Evolutionary conservation across 2,329 filamentous ascomycete genomes (phyloP), one percentile per base, ranked within the genome.

Genomic region (Cadophora gregata): DNA sequence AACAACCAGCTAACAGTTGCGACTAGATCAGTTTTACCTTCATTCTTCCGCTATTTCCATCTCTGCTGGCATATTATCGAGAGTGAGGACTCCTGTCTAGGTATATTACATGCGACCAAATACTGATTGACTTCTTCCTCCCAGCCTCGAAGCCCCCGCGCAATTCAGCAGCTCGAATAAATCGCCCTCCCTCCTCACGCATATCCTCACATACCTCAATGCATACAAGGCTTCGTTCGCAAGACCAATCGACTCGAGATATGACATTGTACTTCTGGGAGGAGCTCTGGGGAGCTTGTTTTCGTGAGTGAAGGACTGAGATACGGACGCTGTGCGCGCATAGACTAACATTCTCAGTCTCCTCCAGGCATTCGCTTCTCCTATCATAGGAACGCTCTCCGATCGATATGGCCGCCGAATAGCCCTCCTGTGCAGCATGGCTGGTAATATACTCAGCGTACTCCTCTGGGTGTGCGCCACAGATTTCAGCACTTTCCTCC

Each of bases 181-280:
- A 60, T 77, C 79, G n/a, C 79, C 81, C 66, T 93, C 92, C 0
- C 81, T 97, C 36, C 88, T 99, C 27, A 90, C 93, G 69, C 87
- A 86, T 68, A 88, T 98, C 65, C 86, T 99, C 69, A 83, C 85
- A 73, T 94, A 91, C 73, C 86, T 99, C 62, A 97, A 99, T 77
- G 85, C 92, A 55, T 99, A 99, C 86, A 99, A 99, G 80, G 90
- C 94, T 72, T 87, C 92, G 65, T 99, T 99, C 77, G 89, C 93
- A 51, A 90, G 90, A 64, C 94, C 95, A 53, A 98, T 99, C 79
- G 95, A 97, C 77, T 94, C 94, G 65, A 90, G 93, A 81, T 97
- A 99, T 83, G 96, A 99, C 78, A 97, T 98, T 73, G 94, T 99
- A 29, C 86, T 99, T 51, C 87, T 99, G 6, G 96, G 96, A 63